These are phyloP conservation scores for Carex pumila DNA, from an alignment of 176 grass and related monocot species.

Conservation along the genomic window DNA sequence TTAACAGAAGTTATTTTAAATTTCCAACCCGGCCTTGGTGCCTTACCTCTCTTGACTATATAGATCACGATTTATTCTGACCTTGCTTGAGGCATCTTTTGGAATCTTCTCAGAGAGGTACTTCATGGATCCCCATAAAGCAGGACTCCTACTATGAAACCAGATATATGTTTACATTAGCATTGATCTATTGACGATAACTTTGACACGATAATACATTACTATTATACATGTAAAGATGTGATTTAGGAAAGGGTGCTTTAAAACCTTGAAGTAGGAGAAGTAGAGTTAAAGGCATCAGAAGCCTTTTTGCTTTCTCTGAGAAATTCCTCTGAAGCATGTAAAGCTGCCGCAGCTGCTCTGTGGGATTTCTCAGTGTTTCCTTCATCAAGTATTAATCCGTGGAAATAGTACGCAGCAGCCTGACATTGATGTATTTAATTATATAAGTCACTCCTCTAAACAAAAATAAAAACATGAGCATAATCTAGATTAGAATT, in stretches of 20 bases:
- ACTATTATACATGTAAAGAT: background rate
- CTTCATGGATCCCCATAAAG: conserved; percentile 75
- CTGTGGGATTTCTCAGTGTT: conserved; percentile 96
- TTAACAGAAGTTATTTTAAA: background rate
- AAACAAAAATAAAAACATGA: background rate
- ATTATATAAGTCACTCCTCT: background rate
- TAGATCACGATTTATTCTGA: conserved; percentile 80
- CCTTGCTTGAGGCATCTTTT: conserved; percentile 85
- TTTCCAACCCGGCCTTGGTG: background rate
- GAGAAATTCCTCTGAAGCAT: conserved; percentile 83
- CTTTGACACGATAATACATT: background rate
- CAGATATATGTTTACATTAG: background rate
- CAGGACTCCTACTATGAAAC: conserved; percentile 50
- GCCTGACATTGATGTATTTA: conserved; percentile 35
- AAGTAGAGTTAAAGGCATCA: conserved; percentile 57
- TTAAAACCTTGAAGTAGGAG: conserved; percentile 69
- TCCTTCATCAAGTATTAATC: conserved; percentile 96
- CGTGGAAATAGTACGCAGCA: conserved; percentile 97
- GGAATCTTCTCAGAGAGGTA: conserved; percentile 91
- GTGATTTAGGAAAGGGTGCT: background rate
- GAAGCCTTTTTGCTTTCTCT: conserved; percentile 82
- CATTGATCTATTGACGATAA: background rate
- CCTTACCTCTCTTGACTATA: conserved; percentile 87
- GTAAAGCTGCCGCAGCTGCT: conserved; percentile 73
- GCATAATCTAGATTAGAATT: background rate